phyloP scores from a whole-genome alignment of 768 basidiomycete species.

The Auriscalpium microsporum region DNA sequence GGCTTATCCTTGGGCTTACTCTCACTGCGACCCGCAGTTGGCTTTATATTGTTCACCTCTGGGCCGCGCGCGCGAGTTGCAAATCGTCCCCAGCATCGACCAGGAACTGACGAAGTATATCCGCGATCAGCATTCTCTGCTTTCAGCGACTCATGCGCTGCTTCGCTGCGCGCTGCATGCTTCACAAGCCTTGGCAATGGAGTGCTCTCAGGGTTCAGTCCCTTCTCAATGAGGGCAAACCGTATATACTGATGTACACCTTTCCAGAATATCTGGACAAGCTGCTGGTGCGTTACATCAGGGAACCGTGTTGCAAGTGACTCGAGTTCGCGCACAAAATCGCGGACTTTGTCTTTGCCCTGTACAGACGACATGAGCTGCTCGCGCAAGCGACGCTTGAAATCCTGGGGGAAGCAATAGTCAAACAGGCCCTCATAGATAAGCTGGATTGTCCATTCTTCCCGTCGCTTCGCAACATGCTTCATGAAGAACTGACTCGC shows the following conservation, averaged over 20 bases:
- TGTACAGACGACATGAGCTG: neutral
- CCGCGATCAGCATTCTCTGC: too few relatives aligned
- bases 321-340: slow-evolving; percentile 16
- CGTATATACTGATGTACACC: slow-evolving; percentile 11
- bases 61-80: neutral
- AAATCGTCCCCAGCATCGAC: neutral
- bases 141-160: neutral
- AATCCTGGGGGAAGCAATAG: slow-evolving; percentile 18
- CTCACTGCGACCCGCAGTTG: neutral
- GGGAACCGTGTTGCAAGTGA: slow-evolving; percentile 13
- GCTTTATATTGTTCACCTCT: neutral
- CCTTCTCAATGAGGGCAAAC: slow-evolving; percentile 15
- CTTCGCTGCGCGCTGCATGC: neutral
- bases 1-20: neutral
- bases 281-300: slow-evolving; percentile 8
- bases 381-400: slow-evolving; percentile 1
- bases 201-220: neutral
- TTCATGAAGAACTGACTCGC: slow-evolving; percentile 21
- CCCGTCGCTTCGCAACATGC: slow-evolving; percentile 7
- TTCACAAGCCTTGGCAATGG: neutral
- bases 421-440: slow-evolving; percentile 15
- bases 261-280: slow-evolving; percentile 9
- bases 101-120: neutral
- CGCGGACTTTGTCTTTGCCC: slow-evolving; percentile 4
- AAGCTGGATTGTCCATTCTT: slow-evolving; percentile 8